phyloP scores from a whole-genome alignment of 805 yeast genomes.

The Saccharomycopsis capsularis region DNA sequence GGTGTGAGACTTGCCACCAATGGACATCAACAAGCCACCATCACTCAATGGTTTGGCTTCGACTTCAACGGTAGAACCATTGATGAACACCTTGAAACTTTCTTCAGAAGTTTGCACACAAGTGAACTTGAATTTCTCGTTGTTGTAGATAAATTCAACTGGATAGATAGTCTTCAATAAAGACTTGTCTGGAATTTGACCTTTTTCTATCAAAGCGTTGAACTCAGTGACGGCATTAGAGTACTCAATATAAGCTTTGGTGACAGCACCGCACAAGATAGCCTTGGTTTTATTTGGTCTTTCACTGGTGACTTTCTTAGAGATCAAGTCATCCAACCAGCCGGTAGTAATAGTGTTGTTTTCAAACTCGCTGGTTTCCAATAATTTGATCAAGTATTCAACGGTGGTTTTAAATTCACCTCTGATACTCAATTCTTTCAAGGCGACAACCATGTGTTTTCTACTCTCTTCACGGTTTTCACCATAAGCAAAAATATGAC shows the following conservation, averaged over 20 bases:
- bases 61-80: conserved; percentile 85
- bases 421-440: conserved; percentile 91
- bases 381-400: conserved; percentile 87
- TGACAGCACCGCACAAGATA: conserved; percentile 94
- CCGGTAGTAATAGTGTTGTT: conserved; percentile 97
- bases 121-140: conserved; percentile 86
- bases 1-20: conserved; percentile 90
- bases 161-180: conserved; percentile 82
- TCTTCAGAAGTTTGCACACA: conserved; percentile 89
- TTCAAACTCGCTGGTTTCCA: conserved; percentile 95
- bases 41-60: conserved; percentile 86
- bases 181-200: conserved; percentile 86
- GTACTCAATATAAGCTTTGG: conserved; percentile 83
- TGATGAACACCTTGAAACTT: conserved; percentile 79
- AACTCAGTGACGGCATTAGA: conserved; percentile 65
- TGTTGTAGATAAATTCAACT: conserved; percentile 93
- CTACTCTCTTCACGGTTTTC: conserved; percentile 97
- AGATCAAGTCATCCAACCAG: conserved; percentile 95
- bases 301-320: conserved; percentile 91
- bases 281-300: conserved; percentile 91
- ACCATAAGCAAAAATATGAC: conserved; percentile 98
- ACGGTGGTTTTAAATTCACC: conserved; percentile 99
- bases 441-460: conserved; percentile 97
- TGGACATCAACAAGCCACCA: conserved; percentile 83
- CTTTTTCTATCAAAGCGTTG: conserved; percentile 75